Evolutionary conservation across 768 basidiomycete species (phyloP), one percentile per base, ranked within the genome.

Genomic region (Royoungia palumana): DNA sequence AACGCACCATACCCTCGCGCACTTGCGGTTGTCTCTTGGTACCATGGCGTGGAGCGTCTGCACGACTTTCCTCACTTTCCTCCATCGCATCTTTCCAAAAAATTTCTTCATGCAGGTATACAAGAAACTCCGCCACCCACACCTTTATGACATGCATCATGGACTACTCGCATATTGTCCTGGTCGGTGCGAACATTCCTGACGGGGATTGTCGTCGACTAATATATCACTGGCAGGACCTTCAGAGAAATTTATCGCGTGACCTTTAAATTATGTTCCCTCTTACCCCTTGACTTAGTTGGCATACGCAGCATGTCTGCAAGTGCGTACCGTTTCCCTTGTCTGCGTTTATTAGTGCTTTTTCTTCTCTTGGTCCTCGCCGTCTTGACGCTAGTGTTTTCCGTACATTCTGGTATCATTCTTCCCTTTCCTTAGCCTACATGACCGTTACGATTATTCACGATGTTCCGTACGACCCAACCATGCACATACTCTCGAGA

Each of bases 381-480:
- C 24, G 44, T 54, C 45, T 59, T 54, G 50, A 40, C 41, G 20
- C 17, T 48, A 42, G 21, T 28, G n/a, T 46, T 46, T 52, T 34
- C 21, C 40, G 16, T 50, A 45, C 41, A 30, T 27, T 30, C 22
- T 19, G 21, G 44, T 45, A 40, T 43, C 16, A 27, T 50, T 49
- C 39, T 22, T 28, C 10, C 35, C 40, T 34, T 49, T 60, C 40
- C 42, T 47, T 50, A 46, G 51, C 44, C 35, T 47, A n/a, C 47
- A 66, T 44, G 63, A 65, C 55, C 19, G 21, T 49, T 36, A 64
- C 63, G 63, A 66, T 8, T 48, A 16, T 19, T 51, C 54, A 64
- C 55, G 63, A 64, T 63, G 63, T 58, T 63, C 49, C 38, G 55
- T 64, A 59, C 50, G 49, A 65, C 44, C 7, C 54, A 53, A 48